Evolutionary conservation across 106 monocot species (phyloP), one percentile per base, ranked within the genome.

Genomic region (Narthecium ossifragum): DNA sequence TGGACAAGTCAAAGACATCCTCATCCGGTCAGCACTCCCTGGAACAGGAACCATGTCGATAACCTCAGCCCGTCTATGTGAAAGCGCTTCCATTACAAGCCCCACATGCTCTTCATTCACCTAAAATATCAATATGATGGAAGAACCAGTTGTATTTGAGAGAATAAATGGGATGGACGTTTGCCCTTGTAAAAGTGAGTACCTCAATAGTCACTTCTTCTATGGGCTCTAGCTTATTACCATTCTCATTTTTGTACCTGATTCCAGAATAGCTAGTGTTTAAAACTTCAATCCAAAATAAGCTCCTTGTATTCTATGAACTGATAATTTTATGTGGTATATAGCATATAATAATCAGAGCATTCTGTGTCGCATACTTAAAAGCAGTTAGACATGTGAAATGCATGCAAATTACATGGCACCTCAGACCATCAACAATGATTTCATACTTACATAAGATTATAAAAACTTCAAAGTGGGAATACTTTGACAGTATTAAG

Each of bases 201-300:
- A 98, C 96, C 90, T 98, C 96, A 53, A 98, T 82, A 53, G 96
- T 90, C 25, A 98, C 96, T 98, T 98, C 96, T 64, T 98, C 96
- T 30, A 98, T 86, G 31, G 96, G 96, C 60, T 98, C 96, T 65
- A 98, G 70, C 57, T 71, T 87, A 61, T 66, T 75, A 31, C 74
- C 79, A 21, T 81, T 76, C 50, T 90, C 87, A 56, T 62, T 80
- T 74, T 90, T 98, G 61, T 98, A 98, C 94, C 94, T 96, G 65
- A n/a, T n/a, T 15, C 26, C 51, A 8, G n/a, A n/a, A n/a, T n/a
- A n/a, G n/a, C n/a, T n/a, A n/a, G n/a, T n/a, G n/a, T n/a, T n/a
- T n/a, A n/a, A n/a, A n/a, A n/a, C n/a, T n/a, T n/a, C n/a, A n/a
- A n/a, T n/a, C n/a, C n/a, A n/a, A n/a, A n/a, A n/a, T n/a, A n/a